phyloP scores from a whole-genome alignment of 148 eudicot genomes.

The Diospyros kaki region DNA sequence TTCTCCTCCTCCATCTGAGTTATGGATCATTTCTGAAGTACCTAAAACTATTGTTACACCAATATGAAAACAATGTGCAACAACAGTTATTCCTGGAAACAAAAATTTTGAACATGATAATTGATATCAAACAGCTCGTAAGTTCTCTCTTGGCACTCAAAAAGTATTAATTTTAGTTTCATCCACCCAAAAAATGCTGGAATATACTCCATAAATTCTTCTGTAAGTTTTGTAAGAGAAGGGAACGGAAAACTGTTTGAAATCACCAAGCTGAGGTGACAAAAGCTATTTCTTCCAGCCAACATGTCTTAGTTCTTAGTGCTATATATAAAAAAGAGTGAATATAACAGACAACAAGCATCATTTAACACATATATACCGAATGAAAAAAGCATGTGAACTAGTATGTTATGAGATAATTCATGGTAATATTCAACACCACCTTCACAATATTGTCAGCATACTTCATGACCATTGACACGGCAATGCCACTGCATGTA shows the following conservation, averaged over 20 bases:
- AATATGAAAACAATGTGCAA: too few species aligned
- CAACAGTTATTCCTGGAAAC: too few species aligned
- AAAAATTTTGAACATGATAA: too few species aligned
- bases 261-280: not conserved
- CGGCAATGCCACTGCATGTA: constrained; percentile 88
- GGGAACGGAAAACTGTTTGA: not conserved
- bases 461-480: constrained; percentile 98
- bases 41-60: too few species aligned
- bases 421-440: not conserved
- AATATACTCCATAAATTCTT: not conserved
- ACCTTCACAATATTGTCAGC: constrained; percentile 99
- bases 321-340: not conserved
- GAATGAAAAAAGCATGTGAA: not conserved
- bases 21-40: too few species aligned
- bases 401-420: not conserved
- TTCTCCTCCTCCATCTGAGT: too few species aligned
- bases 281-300: not conserved
- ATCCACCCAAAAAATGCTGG: not conserved
- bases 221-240: not conserved
- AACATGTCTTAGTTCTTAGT: not conserved
- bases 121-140: too few species aligned
- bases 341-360: not conserved
- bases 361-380: too few species aligned
- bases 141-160: too few species aligned
- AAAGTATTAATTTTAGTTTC: not conserved